A percentile compares a stretch with the other conserved stretches of the same genome.
Conservation (phyloP, 2,329 filamentous ascomycete species). For the Ceratocystis ficicola region DNA sequence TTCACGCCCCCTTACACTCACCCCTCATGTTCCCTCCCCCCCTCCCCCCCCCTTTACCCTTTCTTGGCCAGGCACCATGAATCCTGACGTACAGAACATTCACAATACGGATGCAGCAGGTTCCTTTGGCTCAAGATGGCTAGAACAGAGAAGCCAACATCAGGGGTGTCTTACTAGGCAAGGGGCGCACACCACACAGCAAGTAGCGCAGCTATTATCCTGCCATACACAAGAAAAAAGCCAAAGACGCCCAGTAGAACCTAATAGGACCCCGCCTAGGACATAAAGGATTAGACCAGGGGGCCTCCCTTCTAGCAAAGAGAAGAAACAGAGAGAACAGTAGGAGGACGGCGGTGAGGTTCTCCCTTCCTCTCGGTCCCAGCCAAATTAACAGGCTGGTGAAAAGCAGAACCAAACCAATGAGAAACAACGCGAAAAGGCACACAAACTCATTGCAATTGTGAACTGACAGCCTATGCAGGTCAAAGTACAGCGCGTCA, state of each 20-base stretch:
- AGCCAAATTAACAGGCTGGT: neutral
- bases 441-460: neutral
- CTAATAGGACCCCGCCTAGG: slow-evolving; percentile 7
- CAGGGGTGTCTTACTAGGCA: neutral
- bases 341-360: neutral
- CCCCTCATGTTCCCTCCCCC: neutral
- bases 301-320: neutral
- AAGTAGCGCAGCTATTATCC: neutral
- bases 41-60: neutral
- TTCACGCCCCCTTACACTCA: too few relatives aligned
- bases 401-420: neutral
- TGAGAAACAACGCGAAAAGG: neutral
- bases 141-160: neutral
- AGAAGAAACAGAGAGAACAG: slow-evolving; percentile 11
- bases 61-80: neutral
- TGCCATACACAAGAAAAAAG: slow-evolving; percentile 2
- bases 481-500: neutral
- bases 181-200: neutral
- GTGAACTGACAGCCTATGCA: too few relatives aligned
- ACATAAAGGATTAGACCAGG: neutral
- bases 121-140: neutral
- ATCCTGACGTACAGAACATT: neutral
- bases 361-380: neutral
- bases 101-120: slow-evolving; percentile 3
- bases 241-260: neutral